Base-by-base conservation (phyloP, 805 yeast genomes). In the Metschnikowia chrysomelidarum region DNA sequence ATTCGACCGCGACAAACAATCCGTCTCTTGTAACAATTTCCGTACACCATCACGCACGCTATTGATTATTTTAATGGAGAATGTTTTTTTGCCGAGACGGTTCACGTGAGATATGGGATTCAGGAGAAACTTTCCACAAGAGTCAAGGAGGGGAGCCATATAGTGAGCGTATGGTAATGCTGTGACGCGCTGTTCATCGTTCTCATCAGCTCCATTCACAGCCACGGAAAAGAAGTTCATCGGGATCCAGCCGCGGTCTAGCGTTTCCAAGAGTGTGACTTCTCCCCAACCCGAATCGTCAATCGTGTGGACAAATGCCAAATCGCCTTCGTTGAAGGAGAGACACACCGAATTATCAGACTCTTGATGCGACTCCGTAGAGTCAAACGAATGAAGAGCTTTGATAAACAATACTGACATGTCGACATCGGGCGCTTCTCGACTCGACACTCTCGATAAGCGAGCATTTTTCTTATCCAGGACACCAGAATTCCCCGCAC, bases 261-360 rank as follows among this genome's bases (percentile, higher is more conserved):
- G 63, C 10, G 79, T 67, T 37, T 76, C 79, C 7, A 84, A 59
- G 24, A 83, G 52, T 0, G 89, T 84, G 2, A 84, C 93, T 56
- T 85, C 94, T 41, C 89, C 91, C 94, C 94, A 85, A 0, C 93
- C 94, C 14, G 87, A 79, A 36, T 80, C 81, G 55, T 84, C 93
- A 15, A 83, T 75, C 6, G 84, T 75, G 50, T 83, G 88, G 4
- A 85, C 85, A 57, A 83, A 85, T 0, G 87, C 89, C 31, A 81
- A 62, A 48, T 82, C 93, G 43, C 76, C 74, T 43, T 75, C 76
- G 15, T 75, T 73, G 54, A 85, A 85, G 0, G 88, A 79, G 7
- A 85, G 64, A 55, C 94, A 85, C 26, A 84, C 80, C 0, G 86
- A 73, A 5, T 81, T 73, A 53, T 83, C 91, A 18, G 80, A 75